Base-by-base conservation (phyloP, 2,329 filamentous ascomycete species). In the Claviceps pazoutovae region DNA sequence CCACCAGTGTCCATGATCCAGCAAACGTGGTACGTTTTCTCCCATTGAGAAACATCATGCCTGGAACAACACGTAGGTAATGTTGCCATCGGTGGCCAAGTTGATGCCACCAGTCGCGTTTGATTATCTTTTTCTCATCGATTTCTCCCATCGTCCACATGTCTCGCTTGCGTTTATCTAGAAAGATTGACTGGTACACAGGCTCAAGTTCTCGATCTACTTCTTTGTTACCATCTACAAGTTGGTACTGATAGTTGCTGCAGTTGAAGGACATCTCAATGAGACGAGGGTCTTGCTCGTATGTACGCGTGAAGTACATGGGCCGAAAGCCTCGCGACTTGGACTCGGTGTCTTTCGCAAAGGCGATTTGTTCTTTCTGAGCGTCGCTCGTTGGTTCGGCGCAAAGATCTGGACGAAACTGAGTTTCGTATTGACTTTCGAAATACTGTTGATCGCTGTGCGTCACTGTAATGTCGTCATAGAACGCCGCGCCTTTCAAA, bases 231-330 rank as follows among this genome's bases (percentile, higher is more conserved):
- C 62, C 61, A 19, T 64, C 63, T 1, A 79, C 79, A 56, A 88
- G 84, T 61, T 88, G 84, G 45, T 81, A 74, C 62, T 88, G 84
- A 65, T 88, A 87, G 62, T 86, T 85, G 39, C 80, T 83, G 67
- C 82, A 85, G 64, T 88, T 83, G 65, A 87, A 88, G 52, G 77
- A 83, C 80, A 83, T 83, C 62, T 83, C 80, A 7, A 84, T 75
- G 59, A 80, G 77, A 2, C 69, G 74, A 1, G 72, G 70, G 57
- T 82, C 74, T 14, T 73, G 54, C 0, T 70, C 64, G 61, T 84
- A 83, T 50, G 73, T 75, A 51, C 81, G 78, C 57, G 79, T 83
- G 60, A 76, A 76, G 66, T 83, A 84, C 80, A 83, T 83, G 49
- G 80, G 79, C 48, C 73, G 71, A 68, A 79, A 84, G 19, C 73